phyloP scores from a whole-genome alignment of 768 basidiomycete genomes.

The Boletus fagicola region DNA sequence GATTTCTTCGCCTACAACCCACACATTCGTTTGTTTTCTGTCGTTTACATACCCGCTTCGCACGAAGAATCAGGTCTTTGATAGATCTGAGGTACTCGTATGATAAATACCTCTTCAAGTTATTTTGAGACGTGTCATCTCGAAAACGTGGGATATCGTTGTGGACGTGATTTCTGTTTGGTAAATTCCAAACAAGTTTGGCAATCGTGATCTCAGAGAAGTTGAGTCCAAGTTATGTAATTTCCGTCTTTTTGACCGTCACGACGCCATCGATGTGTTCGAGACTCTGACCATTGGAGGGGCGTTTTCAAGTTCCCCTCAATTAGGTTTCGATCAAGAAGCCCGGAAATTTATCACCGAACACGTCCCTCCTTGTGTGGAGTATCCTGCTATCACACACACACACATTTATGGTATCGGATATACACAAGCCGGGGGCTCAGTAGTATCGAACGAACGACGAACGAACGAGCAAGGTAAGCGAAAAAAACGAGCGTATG shows the following conservation, averaged over 20 bases:
- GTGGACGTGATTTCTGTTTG: too few relatives aligned
- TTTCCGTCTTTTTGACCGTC: conserved; percentile 7
- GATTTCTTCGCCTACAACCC: too few relatives aligned
- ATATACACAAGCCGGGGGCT: not conserved
- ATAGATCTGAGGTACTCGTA: not conserved
- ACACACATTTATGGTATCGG: not conserved
- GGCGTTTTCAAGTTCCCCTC: not conserved
- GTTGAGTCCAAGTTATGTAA: too few relatives aligned
- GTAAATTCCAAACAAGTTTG: too few relatives aligned
- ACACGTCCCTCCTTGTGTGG: not conserved
- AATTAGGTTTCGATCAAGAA: not conserved
- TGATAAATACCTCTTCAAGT: too few relatives aligned
- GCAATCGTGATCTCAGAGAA: too few relatives aligned
- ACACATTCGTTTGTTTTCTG: not conserved
- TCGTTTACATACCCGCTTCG: too few relatives aligned
- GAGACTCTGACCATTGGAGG: not conserved
- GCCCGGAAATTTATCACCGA: not conserved
- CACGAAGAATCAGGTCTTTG: not conserved
- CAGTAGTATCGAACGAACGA: conserved; percentile 25
- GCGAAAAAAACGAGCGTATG: conserved; percentile 22
- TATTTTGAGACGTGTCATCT: too few relatives aligned
- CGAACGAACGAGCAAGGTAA: conserved; percentile 8
- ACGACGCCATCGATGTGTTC: not conserved
- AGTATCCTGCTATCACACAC: not conserved
- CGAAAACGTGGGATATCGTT: too few relatives aligned